Conservation (phyloP, 306 rosid species). For the Citrullus mucosospermus region DNA sequence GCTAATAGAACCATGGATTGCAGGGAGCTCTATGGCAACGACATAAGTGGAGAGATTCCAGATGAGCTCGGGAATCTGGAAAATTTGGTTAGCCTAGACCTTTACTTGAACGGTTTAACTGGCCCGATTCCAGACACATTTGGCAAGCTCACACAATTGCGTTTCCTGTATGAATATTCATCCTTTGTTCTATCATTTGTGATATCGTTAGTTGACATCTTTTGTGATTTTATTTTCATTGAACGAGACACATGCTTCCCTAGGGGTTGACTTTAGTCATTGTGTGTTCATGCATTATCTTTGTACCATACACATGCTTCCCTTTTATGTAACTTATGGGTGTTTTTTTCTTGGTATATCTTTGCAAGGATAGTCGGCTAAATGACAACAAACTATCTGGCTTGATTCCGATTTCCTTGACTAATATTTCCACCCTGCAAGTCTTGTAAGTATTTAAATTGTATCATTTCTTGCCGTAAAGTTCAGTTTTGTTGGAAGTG, state of each 20-base stretch:
- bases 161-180: slow-evolving; percentile 16
- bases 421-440: slow-evolving; percentile 12
- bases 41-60: slow-evolving; percentile 15
- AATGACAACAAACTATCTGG: slow-evolving; percentile 12
- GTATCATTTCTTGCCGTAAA: not conserved
- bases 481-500: not conserved
- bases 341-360: not conserved
- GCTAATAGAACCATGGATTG: not conserved
- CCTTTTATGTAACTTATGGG: not conserved
- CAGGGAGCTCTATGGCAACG: slow-evolving; percentile 16
- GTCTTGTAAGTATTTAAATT: slow-evolving; percentile 10
- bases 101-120: slow-evolving; percentile 15
- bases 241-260: not conserved
- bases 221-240: not conserved
- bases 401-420: slow-evolving; percentile 12
- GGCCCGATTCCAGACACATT: slow-evolving; percentile 12
- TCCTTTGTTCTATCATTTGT: not conserved
- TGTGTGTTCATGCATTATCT: not conserved
- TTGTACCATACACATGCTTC: not conserved
- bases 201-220: not conserved
- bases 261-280: not conserved
- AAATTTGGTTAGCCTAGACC: slow-evolving; percentile 16
- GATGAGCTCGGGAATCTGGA: slow-evolving; percentile 10
- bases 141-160: slow-evolving; percentile 16
- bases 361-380: slow-evolving; percentile 15